These are phyloP conservation scores for Orbilia blumenaviensis DNA, from an alignment of 2,329 filamentous ascomycete species.

Conservation along the genomic window DNA sequence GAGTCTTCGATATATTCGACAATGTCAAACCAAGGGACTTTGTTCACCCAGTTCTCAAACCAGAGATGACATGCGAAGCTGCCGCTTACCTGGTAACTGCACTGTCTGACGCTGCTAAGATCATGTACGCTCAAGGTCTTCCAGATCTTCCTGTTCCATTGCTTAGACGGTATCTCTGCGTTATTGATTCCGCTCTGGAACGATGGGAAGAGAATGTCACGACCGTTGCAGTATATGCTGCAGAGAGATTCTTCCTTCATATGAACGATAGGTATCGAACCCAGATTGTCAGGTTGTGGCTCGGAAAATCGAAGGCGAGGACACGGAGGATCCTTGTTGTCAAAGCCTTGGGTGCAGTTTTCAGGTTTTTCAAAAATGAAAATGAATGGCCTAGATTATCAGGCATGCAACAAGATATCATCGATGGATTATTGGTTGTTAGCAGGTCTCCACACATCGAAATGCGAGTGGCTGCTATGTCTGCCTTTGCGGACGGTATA, in stretches of 20 bases:
- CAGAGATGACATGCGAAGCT: constrained; percentile 73
- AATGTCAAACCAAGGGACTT: constrained; percentile 61
- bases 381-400: constrained; percentile 19
- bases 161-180: constrained; percentile 46
- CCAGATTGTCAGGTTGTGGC: constrained; percentile 45
- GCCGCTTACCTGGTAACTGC: constrained; percentile 69
- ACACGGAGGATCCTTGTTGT: constrained; percentile 52
- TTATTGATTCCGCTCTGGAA: constrained; percentile 56
- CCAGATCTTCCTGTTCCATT: constrained; percentile 28
- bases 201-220: constrained; percentile 55
- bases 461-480: constrained; percentile 56
- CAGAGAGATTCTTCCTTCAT: constrained; percentile 42
- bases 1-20: constrained; percentile 59
- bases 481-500: constrained; percentile 54
- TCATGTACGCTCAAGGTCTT: constrained; percentile 43
- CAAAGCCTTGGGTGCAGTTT: constrained; percentile 55
- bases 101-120: constrained; percentile 55
- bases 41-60: constrained; percentile 65
- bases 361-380: constrained; percentile 52
- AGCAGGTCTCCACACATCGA: constrained; percentile 54
- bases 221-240: constrained; percentile 43
- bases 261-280: constrained; percentile 46
- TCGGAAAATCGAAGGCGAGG: constrained; percentile 49
- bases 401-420: constrained; percentile 48
- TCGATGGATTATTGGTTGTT: constrained; percentile 53